Base-by-base conservation (phyloP, 768 basidiomycete genomes). In the Symmetrospora coprosmae region DNA sequence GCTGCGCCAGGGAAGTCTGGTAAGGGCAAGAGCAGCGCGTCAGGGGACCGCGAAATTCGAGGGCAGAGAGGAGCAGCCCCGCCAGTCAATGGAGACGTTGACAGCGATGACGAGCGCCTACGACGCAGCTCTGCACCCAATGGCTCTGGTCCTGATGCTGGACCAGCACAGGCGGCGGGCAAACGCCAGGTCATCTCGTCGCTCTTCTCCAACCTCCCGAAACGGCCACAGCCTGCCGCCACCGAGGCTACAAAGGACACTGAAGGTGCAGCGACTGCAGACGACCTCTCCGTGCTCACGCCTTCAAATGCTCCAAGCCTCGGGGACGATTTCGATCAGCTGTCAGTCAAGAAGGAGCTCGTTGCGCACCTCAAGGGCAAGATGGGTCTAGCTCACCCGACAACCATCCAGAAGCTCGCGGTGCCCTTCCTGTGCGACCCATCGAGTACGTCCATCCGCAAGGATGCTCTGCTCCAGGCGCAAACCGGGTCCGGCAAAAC, bases 401-500 rank as follows among this genome's bases (percentile, higher is more conserved):
- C 63, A 6, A 37, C 60, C 19, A 58, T 64, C 14, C 63, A 64
- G 61, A 40, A 46, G 35, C 38, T 61, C 6, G 60, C 63, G 5
- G 43, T 64, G 3, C 63, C 63, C 13, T 30, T 43, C 38, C 33
- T 64, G 3, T 37, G 46, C 47, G 30, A 43, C n/a, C 19, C 14
- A 9, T n/a, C n/a, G n/a, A n/a, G n/a, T n/a, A n/a, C 6, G 19
- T 25, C 46, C 8, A 25, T 23, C 19, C 11, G 51, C 19, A 61
- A 33, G 33, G 63, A 64, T 27, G 43, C 48, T 16, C 31, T 64
- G 23, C 35, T 64, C 9, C 56, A 60, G 30, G 59, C 56, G 13
- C 63, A 64, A 23, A 64, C 63, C 2, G 94, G 94, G 17, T 90
- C 87, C 60, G 94, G 94, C 25, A 99, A 99, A 76, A 99, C 94